Evolutionary conservation across 345 rosid genomes (phyloP).

Genomic region (Salix arbutifolia): DNA sequence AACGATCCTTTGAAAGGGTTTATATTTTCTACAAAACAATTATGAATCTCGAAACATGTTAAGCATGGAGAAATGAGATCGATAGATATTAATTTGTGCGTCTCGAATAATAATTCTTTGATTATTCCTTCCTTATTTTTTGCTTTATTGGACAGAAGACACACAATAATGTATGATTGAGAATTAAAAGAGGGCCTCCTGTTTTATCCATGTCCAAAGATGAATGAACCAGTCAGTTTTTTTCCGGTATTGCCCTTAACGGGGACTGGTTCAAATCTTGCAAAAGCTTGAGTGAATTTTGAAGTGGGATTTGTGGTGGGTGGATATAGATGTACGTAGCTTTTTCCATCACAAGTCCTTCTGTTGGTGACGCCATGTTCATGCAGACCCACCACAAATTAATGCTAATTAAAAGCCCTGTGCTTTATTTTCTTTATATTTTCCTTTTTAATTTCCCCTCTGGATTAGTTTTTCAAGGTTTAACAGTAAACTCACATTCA

Average conservation of each 20-base stretch:
- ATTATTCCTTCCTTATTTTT: background rate
- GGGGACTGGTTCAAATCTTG: background rate
- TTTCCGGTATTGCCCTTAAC: background rate
- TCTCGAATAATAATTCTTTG: background rate
- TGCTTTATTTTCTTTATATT: background rate
- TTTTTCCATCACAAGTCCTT: constrained; percentile 17
- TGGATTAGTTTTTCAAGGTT: background rate
- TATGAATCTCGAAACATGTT: background rate
- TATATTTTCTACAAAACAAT: too few species aligned
- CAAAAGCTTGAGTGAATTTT: background rate
- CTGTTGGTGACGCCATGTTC: constrained; percentile 29
- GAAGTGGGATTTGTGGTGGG: constrained; percentile 9
- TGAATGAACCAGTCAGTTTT: constrained; percentile 3
- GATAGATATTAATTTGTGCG: background rate
- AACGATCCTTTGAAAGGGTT: too few species aligned
- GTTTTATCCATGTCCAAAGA: constrained; percentile 12
- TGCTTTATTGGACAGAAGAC: background rate
- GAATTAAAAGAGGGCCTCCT: constrained; percentile 1
- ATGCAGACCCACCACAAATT: background rate
- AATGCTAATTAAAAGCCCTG: background rate
- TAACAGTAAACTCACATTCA: too few species aligned
- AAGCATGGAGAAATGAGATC: background rate
- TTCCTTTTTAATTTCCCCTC: background rate
- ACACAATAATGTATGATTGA: constrained; percentile 1
- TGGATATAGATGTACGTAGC: too few species aligned